Percentiles rank a stretch among this genome's conserved stretches.
Conservation (phyloP, 345 rosid genomes). For the Litchi chinensis region DNA sequence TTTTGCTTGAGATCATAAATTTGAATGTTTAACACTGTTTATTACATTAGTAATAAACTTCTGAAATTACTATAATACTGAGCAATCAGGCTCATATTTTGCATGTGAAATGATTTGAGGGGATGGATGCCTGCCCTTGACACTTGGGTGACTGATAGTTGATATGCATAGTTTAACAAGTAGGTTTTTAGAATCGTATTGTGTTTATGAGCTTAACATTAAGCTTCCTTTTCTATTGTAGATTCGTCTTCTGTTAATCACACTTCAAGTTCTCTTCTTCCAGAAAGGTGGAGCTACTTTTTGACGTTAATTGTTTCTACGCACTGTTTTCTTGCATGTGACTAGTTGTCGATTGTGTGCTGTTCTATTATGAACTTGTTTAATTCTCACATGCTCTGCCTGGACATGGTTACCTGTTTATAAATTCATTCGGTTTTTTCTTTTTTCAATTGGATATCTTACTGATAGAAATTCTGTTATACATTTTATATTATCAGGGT, state of each 20-base stretch:
- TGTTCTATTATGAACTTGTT: background rate
- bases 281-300: constrained; percentile 72
- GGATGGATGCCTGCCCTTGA: constrained; percentile 2
- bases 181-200: background rate
- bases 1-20: no score
- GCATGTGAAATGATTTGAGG: background rate
- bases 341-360: background rate
- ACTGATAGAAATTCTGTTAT: no score
- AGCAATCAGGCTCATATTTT: background rate
- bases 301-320: background rate
- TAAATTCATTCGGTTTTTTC: background rate
- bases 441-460: no score
- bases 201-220: background rate
- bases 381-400: background rate
- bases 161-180: background rate
- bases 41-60: no score
- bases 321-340: constrained; percentile 6
- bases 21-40: no score
- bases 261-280: constrained; percentile 77
- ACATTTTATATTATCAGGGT: no score
- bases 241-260: constrained; percentile 73
- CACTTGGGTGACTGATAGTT: background rate
- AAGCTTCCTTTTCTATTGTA: constrained; percentile 31
- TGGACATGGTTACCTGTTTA: background rate
- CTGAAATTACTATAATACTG: no score